Conservation (phyloP, 1,284 basidiomycete species). For the Malassezia dermatis region DNA sequence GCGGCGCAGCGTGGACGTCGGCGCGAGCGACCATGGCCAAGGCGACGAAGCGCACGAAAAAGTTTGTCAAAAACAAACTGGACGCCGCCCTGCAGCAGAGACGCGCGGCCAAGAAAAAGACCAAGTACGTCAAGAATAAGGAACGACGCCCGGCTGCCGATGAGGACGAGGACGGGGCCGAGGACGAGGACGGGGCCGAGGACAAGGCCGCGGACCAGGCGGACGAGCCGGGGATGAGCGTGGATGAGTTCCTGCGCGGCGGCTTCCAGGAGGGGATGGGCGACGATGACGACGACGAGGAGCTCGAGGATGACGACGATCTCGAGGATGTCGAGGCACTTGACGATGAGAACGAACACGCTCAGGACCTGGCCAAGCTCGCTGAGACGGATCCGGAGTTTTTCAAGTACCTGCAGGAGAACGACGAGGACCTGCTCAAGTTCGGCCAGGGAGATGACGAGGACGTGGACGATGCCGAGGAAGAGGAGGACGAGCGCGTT, state of each 20-base stretch:
- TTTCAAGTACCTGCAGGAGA: slow-evolving; percentile 93
- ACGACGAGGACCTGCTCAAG: slow-evolving; percentile 75
- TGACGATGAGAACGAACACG: slow-evolving; percentile 52
- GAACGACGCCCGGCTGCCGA: slow-evolving; percentile 16
- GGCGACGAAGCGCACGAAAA: slow-evolving; percentile 40
- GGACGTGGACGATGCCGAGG: slow-evolving; percentile 35
- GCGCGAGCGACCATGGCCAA: slow-evolving; percentile 33
- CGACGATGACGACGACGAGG: slow-evolving; percentile 28
- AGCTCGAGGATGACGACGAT: slow-evolving; percentile 27
- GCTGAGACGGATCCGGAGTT: slow-evolving; percentile 95
- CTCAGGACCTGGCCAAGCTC: slow-evolving; percentile 73
- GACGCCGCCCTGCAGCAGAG: slow-evolving; percentile 38
- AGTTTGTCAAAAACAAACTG: slow-evolving; percentile 41
- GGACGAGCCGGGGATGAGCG: slow-evolving; percentile 29
- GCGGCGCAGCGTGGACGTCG: background rate
- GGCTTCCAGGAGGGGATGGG: slow-evolving; percentile 35
- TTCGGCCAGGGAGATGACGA: slow-evolving; percentile 53
- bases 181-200: slow-evolving; percentile 17
- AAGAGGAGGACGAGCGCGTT: slow-evolving; percentile 31
- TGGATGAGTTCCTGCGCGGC: slow-evolving; percentile 45
- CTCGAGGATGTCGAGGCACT: slow-evolving; percentile 36
- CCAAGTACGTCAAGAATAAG: slow-evolving; percentile 25
- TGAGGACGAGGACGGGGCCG: slow-evolving; percentile 9
- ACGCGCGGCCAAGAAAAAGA: slow-evolving; percentile 36
- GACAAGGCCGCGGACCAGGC: slow-evolving; percentile 13